phyloP scores from a whole-genome alignment of 2,329 filamentous ascomycete genomes.

The Ophiostoma triangulosporum region DNA sequence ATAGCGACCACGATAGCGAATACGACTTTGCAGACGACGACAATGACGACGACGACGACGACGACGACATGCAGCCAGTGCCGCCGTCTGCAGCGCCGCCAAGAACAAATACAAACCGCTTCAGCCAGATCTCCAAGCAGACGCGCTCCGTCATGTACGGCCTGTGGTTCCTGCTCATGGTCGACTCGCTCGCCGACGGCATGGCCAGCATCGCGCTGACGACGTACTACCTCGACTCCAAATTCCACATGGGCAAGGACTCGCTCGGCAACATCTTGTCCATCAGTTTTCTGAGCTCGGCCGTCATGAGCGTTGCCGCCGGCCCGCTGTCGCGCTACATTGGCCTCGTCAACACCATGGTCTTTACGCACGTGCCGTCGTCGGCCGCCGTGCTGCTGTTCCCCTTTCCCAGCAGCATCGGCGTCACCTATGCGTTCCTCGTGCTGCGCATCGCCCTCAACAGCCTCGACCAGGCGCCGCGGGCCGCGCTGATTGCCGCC shows the following conservation, averaged over 20 bases:
- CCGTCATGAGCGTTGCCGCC: constrained; percentile 41
- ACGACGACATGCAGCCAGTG: neutral
- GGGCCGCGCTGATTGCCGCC: constrained; percentile 52
- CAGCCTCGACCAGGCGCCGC: constrained; percentile 56
- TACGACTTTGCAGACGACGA: too few relatives aligned
- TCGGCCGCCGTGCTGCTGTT: constrained; percentile 48
- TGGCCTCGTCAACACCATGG: constrained; percentile 52
- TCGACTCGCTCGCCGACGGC: constrained; percentile 53
- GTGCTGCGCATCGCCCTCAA: constrained; percentile 49
- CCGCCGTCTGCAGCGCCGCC: constrained; percentile 13
- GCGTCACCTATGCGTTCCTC: constrained; percentile 39
- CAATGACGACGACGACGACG: constrained; percentile 11
- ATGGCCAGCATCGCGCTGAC: constrained; percentile 48
- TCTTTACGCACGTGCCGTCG: constrained; percentile 48
- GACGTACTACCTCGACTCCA: constrained; percentile 43
- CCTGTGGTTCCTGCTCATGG: constrained; percentile 49
- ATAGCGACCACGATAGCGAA: constrained; percentile 3
- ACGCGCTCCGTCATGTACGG: constrained; percentile 48
- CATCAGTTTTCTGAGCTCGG: constrained; percentile 37
- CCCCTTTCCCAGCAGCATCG: constrained; percentile 37
- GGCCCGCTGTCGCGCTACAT: constrained; percentile 43
- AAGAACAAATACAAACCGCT: constrained; percentile 22
- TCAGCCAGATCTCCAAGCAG: constrained; percentile 41
- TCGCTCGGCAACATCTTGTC: constrained; percentile 47
- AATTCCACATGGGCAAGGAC: constrained; percentile 41